These are phyloP conservation scores for Russula earlei DNA, from an alignment of 768 basidiomycete genomes.

Conservation along the genomic window DNA sequence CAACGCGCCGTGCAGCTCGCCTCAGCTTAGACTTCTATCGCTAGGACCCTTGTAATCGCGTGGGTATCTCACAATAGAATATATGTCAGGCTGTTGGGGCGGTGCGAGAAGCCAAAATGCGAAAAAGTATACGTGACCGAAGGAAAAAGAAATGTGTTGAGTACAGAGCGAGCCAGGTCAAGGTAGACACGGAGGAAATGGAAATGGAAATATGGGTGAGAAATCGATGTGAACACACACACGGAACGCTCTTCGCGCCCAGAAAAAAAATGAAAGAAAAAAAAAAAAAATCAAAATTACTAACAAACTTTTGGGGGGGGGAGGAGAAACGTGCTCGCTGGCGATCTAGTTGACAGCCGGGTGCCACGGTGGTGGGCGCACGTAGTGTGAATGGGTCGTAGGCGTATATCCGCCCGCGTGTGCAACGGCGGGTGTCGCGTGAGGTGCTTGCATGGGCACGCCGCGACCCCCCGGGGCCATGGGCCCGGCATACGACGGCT, in stretches of 20 bases:
- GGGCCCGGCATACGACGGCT: constrained; percentile 25
- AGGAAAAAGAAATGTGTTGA: constrained; percentile 10
- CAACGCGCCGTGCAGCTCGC: constrained; percentile 69
- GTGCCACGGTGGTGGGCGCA: constrained; percentile 6
- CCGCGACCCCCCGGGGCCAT: constrained; percentile 34
- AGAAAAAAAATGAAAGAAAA: no score
- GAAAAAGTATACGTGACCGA: constrained; percentile 1
- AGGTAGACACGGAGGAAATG: neutral
- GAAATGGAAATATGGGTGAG: neutral
- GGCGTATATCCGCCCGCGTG: constrained; percentile 12
- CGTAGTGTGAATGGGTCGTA: constrained; percentile 5
- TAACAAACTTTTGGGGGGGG: neutral
- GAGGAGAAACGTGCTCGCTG: neutral
- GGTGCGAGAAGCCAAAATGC: neutral
- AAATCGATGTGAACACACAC: no score
- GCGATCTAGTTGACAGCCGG: neutral
- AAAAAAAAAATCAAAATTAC: no score
- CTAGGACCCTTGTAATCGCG: neutral
- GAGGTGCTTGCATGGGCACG: constrained; percentile 32
- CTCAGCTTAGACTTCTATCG: constrained; percentile 21
- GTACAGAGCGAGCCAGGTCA: constrained; percentile 15
- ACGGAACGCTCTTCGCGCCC: neutral
- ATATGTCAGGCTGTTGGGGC: neutral
- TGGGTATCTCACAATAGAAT: constrained; percentile 18
- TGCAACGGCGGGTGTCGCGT: constrained; percentile 24